phyloP scores from a whole-genome alignment of 2,329 filamentous ascomycete species.

The Claviceps monticola region DNA sequence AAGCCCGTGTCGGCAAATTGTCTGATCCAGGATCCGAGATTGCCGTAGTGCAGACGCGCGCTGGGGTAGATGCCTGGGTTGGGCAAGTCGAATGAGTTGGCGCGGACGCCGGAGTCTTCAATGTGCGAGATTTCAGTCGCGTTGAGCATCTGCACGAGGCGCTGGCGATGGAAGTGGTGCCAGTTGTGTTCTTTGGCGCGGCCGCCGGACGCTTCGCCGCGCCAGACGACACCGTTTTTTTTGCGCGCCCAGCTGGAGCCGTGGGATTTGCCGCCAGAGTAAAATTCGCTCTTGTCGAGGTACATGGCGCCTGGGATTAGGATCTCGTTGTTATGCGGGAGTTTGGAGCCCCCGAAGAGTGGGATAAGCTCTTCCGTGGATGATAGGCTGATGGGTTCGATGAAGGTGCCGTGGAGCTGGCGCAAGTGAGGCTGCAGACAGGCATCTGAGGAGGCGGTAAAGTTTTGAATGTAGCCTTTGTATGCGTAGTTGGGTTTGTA shows the following conservation, averaged over 20 bases:
- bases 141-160: conserved; percentile 56
- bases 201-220: conserved; percentile 51
- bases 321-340: conserved; percentile 49
- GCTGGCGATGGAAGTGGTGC: conserved; percentile 57
- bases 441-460: conserved; percentile 42
- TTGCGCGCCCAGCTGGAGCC: conserved; percentile 47
- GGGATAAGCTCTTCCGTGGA: conserved; percentile 42
- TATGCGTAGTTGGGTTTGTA: conserved; percentile 24
- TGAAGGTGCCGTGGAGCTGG: conserved; percentile 41
- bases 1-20: conserved; percentile 31
- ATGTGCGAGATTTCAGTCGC: conserved; percentile 38
- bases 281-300: conserved; percentile 41
- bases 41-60: conserved; percentile 16
- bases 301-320: conserved; percentile 54
- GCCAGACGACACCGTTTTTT: conserved; percentile 43
- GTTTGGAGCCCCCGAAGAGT: conserved; percentile 48
- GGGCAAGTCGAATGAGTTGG: conserved; percentile 36
- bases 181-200: conserved; percentile 40
- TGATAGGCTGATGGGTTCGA: conserved; percentile 36
- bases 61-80: conserved; percentile 27
- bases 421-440: conserved; percentile 42
- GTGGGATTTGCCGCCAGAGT: conserved; percentile 40
- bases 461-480: conserved; percentile 41
- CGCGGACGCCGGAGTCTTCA: conserved; percentile 25
- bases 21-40: conserved; percentile 27